These are phyloP conservation scores for Thraustochytrium sp. DNA, from an alignment of 352 stramenopile species.

Conservation along the genomic window DNA sequence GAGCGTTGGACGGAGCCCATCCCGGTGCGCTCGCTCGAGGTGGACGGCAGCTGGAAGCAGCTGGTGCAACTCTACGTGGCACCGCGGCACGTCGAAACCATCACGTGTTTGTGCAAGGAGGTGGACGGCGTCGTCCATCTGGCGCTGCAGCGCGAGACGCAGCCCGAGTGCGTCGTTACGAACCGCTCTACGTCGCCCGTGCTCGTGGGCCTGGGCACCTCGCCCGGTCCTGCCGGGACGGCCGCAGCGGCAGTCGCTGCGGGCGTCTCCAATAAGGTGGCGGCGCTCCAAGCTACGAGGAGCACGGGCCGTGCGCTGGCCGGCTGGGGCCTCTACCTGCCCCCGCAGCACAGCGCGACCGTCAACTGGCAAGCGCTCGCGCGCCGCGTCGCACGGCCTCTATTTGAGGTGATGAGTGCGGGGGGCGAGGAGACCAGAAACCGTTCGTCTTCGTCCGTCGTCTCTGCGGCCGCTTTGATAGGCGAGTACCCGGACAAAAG, in stretches of 20 bases:
- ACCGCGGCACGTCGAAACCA: neutral
- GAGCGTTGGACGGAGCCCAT: neutral
- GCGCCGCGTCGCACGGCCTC: neutral
- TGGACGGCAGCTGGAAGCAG: neutral
- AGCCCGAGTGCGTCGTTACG: conserved; percentile 2
- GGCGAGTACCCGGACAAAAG: too few species aligned
- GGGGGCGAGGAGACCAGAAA: neutral
- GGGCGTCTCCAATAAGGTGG: too few species aligned
- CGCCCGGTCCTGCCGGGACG: too few species aligned
- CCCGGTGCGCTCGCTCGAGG: neutral
- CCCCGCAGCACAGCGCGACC: neutral
- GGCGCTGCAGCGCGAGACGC: neutral
- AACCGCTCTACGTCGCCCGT: neutral
- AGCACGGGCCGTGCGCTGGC: neutral
- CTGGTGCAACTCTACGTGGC: neutral
- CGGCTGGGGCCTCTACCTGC: neutral
- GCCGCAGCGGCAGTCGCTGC: too few species aligned
- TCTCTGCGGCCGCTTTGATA: too few species aligned
- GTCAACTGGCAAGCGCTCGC: neutral
- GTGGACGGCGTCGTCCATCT: conserved; percentile 4
- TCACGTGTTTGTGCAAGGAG: neutral
- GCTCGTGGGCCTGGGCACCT: neutral
- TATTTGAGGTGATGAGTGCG: neutral
- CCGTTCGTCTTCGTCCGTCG: too few species aligned
- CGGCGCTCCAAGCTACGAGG: too few species aligned